These are phyloP conservation scores for Atkinsonella texensis DNA, from an alignment of 2,329 filamentous ascomycete species.

Conservation along the genomic window DNA sequence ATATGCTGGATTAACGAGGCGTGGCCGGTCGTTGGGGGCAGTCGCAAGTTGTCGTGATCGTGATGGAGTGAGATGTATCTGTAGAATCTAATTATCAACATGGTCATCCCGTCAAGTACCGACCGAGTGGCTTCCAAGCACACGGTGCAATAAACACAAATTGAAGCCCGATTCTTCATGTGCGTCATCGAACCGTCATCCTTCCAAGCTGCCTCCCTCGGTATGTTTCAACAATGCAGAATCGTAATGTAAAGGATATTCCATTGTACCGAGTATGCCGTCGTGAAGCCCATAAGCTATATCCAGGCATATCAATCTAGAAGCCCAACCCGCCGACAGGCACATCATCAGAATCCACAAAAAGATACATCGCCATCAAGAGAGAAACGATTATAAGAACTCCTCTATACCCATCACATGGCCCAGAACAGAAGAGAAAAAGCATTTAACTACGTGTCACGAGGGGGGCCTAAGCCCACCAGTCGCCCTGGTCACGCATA, in stretches of 20 bases:
- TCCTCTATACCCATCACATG: neutral
- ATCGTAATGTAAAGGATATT: neutral
- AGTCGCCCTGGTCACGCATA: slow-evolving; percentile 95
- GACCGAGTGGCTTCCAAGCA: too few species aligned
- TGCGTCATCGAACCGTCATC: neutral
- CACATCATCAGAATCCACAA: neutral
- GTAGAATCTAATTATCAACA: too few species aligned
- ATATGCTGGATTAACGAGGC: neutral
- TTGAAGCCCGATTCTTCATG: too few species aligned
- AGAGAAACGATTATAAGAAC: neutral
- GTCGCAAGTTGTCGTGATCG: too few species aligned
- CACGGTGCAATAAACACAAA: too few species aligned
- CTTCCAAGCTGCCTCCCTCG: neutral
- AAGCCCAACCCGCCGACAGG: neutral
- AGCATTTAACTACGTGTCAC: neutral
- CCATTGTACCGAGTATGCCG: neutral
- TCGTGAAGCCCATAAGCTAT: neutral
- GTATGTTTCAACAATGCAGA: neutral
- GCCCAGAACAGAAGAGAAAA: neutral
- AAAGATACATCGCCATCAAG: neutral
- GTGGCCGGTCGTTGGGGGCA: too few species aligned
- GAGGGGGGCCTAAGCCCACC: slow-evolving; percentile 42
- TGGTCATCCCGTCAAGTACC: too few species aligned
- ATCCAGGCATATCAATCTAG: neutral
- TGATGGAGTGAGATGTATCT: too few species aligned